These are phyloP conservation scores for Tilletia walkeri DNA, from an alignment of 1,284 basidiomycete species.

Conservation along the genomic window DNA sequence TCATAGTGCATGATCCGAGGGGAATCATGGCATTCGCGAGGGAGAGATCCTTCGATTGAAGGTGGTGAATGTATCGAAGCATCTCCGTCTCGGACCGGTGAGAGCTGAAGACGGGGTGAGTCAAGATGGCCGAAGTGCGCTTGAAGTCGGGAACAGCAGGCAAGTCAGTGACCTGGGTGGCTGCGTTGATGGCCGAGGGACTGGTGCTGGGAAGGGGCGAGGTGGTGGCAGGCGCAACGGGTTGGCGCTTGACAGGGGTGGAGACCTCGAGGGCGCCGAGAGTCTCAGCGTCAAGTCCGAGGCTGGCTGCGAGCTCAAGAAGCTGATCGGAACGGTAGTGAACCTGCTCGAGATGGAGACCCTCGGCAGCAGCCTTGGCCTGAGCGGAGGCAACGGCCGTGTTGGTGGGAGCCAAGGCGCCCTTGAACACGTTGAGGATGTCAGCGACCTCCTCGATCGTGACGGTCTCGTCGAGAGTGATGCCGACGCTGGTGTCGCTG, in stretches of 20 bases:
- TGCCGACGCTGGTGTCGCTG: slow-evolving; percentile 74
- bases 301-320: slow-evolving; percentile 32
- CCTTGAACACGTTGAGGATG: slow-evolving; percentile 75
- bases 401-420: slow-evolving; percentile 55
- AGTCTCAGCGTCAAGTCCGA: slow-evolving; percentile 36
- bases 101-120: slow-evolving; percentile 80
- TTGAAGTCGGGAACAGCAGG: slow-evolving; percentile 59
- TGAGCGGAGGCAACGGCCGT: slow-evolving; percentile 37
- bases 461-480: slow-evolving; percentile 91
- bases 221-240: slow-evolving; percentile 5
- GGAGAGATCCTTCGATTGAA: slow-evolving; percentile 90
- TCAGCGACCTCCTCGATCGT: slow-evolving; percentile 64
- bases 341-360: slow-evolving; percentile 11
- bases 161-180: slow-evolving; percentile 25
- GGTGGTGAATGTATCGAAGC: slow-evolving; percentile 82
- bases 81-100: slow-evolving; percentile 98
- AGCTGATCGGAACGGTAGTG: slow-evolving; percentile 43
- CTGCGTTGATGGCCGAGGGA: slow-evolving; percentile 24
- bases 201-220: slow-evolving; percentile 15
- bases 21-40: slow-evolving; percentile 96
- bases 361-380: slow-evolving; percentile 22
- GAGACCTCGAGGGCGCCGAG: slow-evolving; percentile 41
- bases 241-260: slow-evolving; percentile 24
- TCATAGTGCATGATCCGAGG: slow-evolving; percentile 69
- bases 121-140: slow-evolving; percentile 74